phyloP scores from a whole-genome alignment of 1,139 yeast genomes.

The Saccharomyces pastorianus region DNA sequence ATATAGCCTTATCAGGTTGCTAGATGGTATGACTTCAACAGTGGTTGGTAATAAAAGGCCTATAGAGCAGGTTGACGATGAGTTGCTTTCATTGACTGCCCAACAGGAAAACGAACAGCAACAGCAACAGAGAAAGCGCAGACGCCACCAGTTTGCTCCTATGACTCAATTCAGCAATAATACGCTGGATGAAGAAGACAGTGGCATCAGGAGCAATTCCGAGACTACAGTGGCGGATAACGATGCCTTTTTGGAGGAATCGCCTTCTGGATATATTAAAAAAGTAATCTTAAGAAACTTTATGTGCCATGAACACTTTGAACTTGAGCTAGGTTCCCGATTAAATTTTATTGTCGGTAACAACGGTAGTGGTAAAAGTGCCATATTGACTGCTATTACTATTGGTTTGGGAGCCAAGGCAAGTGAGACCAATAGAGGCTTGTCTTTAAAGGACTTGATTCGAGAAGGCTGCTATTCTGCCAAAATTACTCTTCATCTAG shows the following conservation, averaged over 20 bases:
- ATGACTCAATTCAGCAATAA: slow-evolving; percentile 26
- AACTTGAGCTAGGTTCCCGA: slow-evolving; percentile 69
- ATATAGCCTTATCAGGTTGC: not conserved
- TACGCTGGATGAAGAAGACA: not conserved
- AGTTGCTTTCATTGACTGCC: slow-evolving; percentile 13
- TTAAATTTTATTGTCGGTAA: slow-evolving; percentile 88
- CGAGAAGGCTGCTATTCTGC: slow-evolving; percentile 70
- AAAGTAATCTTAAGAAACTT: slow-evolving; percentile 57
- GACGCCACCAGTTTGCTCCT: slow-evolving; percentile 19
- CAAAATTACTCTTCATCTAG: slow-evolving; percentile 49
- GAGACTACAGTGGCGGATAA: not conserved
- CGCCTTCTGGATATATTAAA: slow-evolving; percentile 39
- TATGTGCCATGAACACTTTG: slow-evolving; percentile 81
- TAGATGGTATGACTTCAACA: slow-evolving; percentile 1
- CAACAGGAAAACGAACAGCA: slow-evolving; percentile 7
- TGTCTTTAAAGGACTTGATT: slow-evolving; percentile 59
- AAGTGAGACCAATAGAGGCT: slow-evolving; percentile 79
- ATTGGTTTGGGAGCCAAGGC: slow-evolving; percentile 92
- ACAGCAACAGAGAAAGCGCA: slow-evolving; percentile 10
- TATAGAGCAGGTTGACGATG: slow-evolving; percentile 11
- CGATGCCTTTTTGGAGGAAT: slow-evolving; percentile 4
- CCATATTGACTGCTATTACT: slow-evolving; percentile 82
- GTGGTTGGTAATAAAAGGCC: slow-evolving; percentile 9
- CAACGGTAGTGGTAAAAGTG: slow-evolving; percentile 94
- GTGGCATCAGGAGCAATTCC: not conserved